Conservation (phyloP, 1,284 basidiomycete genomes). For the Afroboletus lepidellus region DNA sequence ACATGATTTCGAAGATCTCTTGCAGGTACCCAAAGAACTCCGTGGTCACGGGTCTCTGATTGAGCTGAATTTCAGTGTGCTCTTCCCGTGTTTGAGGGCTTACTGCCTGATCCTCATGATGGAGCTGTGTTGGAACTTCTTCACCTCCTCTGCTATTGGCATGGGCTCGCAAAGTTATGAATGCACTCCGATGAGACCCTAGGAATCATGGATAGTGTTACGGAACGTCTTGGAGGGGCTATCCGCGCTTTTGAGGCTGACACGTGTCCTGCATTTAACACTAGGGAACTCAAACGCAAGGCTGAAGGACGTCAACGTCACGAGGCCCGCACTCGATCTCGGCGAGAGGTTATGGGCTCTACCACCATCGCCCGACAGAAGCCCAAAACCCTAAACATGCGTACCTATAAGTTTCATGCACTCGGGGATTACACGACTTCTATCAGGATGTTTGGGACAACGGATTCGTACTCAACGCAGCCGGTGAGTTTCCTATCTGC, state of each 20-base stretch:
- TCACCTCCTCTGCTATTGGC: background rate
- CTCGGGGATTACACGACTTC: background rate
- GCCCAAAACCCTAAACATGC: background rate
- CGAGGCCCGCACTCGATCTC: background rate
- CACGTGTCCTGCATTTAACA: background rate
- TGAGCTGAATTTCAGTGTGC: background rate
- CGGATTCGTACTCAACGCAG: background rate
- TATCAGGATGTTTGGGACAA: background rate
- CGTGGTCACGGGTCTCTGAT: too few species aligned
- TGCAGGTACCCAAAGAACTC: background rate
- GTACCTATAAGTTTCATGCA: background rate
- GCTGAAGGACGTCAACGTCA: background rate
- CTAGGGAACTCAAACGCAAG: background rate
- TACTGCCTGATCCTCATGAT: background rate
- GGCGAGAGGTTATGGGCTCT: background rate
- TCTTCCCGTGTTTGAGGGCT: background rate
- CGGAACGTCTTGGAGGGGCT: background rate
- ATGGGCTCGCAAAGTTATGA: slow-evolving; percentile 14
- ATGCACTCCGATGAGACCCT: slow-evolving; percentile 19
- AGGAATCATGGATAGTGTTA: background rate
- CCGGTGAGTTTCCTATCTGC: background rate
- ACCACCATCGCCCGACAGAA: background rate
- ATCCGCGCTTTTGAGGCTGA: background rate
- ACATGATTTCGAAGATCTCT: background rate
- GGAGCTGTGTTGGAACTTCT: background rate